phyloP scores from a whole-genome alignment of 2,329 filamentous ascomycete genomes.

The Mollisiaceae sp. region DNA sequence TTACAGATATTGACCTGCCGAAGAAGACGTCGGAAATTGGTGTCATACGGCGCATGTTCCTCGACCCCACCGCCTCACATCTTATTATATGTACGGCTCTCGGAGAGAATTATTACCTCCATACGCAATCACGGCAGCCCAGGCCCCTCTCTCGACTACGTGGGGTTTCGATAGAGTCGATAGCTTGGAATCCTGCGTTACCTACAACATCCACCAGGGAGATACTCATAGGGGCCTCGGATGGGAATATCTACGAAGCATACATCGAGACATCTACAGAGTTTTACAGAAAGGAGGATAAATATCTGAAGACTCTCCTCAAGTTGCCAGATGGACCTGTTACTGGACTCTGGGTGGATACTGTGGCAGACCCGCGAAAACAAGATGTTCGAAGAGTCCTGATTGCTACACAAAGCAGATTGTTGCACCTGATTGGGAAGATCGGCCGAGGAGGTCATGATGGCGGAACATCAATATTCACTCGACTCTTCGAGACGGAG shows the following conservation, averaged over 20 bases:
- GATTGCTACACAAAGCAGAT: constrained; percentile 75
- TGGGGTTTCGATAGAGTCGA: constrained; percentile 83
- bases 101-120: constrained; percentile 97
- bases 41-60: constrained; percentile 93
- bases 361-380: constrained; percentile 59
- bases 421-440: constrained; percentile 83
- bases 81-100: constrained; percentile 88
- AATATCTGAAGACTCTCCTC: constrained; percentile 84
- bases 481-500: constrained; percentile 86
- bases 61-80: constrained; percentile 95
- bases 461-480: constrained; percentile 83
- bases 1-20: constrained; percentile 91
- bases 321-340: constrained; percentile 83
- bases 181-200: constrained; percentile 93
- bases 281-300: constrained; percentile 94
- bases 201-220: constrained; percentile 94
- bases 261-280: constrained; percentile 94
- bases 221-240: constrained; percentile 88
- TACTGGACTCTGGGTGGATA: constrained; percentile 84
- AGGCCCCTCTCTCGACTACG: constrained; percentile 82
- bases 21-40: constrained; percentile 91
- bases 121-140: constrained; percentile 89
- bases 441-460: constrained; percentile 75
- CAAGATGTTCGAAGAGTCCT: constrained; percentile 78
- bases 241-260: constrained; percentile 93